phyloP scores from a whole-genome alignment of 192 early-diverging fungal genomes.

The Mortierella claussenii region DNA sequence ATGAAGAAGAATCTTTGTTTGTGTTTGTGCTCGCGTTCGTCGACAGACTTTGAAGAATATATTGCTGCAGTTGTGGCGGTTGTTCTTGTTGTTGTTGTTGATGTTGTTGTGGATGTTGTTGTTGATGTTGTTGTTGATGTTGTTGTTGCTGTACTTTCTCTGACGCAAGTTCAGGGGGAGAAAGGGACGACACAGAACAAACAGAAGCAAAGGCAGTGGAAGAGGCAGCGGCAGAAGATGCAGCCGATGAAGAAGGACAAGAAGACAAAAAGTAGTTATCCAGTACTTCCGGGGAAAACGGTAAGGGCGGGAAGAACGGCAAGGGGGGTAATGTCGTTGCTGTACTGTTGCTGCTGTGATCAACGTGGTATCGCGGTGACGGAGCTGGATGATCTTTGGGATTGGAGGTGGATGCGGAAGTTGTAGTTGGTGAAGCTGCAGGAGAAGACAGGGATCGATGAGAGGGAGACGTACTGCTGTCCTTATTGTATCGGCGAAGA shows the following conservation, averaged over 20 bases:
- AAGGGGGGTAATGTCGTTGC: constrained; percentile 22
- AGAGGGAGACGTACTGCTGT: neutral
- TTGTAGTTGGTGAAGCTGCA: neutral
- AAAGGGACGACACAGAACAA: too few relatives aligned
- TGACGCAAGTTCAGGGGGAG: neutral
- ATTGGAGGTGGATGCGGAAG: too few relatives aligned
- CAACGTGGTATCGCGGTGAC: constrained; percentile 14
- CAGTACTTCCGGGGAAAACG: constrained; percentile 1
- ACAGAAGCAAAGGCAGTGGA: too few relatives aligned
- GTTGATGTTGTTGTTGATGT: constrained; percentile 9
- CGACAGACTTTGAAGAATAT: too few relatives aligned
- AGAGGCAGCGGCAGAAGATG: too few relatives aligned
- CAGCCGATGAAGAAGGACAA: too few relatives aligned
- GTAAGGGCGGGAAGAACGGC: constrained; percentile 15
- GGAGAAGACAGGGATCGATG: neutral
- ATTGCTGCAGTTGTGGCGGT: neutral
- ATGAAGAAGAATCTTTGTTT: neutral
- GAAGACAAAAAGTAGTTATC: neutral
- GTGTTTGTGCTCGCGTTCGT: neutral
- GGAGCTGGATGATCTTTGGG: too few relatives aligned
- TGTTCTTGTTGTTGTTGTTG: neutral
- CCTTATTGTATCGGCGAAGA: neutral
- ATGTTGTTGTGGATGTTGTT: constrained; percentile 11
- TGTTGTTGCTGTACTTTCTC: constrained; percentile 2
- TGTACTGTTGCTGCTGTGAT: constrained; percentile 12